Conservation (phyloP, 2,329 filamentous ascomycete genomes). For the Talaromyces piceae region DNA sequence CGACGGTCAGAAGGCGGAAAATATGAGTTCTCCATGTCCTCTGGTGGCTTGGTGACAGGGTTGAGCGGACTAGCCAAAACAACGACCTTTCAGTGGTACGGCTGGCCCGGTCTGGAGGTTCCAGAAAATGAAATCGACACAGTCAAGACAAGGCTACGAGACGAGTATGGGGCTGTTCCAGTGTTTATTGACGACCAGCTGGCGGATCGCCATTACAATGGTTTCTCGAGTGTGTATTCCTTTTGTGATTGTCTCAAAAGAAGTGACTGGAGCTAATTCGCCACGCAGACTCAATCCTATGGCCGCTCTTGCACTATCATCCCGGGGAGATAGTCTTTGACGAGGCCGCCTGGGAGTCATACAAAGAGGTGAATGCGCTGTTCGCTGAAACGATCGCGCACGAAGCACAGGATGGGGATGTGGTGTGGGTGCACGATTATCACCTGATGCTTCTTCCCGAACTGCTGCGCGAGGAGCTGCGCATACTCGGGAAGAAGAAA, state of each 20-base stretch:
- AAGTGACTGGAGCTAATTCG: background rate
- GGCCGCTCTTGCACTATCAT: conserved; percentile 98
- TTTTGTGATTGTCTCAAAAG: background rate
- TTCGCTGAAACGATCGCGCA: conserved; percentile 83
- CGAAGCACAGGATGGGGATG: conserved; percentile 84
- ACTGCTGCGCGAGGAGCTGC: conserved; percentile 88
- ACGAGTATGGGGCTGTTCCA: conserved; percentile 77
- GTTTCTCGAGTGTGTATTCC: conserved; percentile 69
- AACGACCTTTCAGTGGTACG: conserved; percentile 92
- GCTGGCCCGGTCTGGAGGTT: conserved; percentile 86
- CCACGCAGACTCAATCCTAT: conserved; percentile 80
- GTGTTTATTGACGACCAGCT: conserved; percentile 87
- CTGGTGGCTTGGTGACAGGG: conserved; percentile 83
- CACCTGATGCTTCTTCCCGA: conserved; percentile 94
- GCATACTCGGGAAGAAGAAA: conserved; percentile 65
- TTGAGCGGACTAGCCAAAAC: conserved; percentile 81
- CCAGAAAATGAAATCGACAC: conserved; percentile 67
- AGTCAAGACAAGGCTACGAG: conserved; percentile 66
- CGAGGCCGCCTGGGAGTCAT: conserved; percentile 87
- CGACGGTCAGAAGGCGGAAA: conserved; percentile 80
- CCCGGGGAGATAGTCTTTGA: conserved; percentile 98
- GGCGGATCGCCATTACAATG: conserved; percentile 89
- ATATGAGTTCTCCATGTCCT: conserved; percentile 89
- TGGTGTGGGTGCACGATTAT: conserved; percentile 98
- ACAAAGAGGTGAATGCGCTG: conserved; percentile 83